Conservation (phyloP, 306 rosid species). For the Rosa chinensis region DNA sequence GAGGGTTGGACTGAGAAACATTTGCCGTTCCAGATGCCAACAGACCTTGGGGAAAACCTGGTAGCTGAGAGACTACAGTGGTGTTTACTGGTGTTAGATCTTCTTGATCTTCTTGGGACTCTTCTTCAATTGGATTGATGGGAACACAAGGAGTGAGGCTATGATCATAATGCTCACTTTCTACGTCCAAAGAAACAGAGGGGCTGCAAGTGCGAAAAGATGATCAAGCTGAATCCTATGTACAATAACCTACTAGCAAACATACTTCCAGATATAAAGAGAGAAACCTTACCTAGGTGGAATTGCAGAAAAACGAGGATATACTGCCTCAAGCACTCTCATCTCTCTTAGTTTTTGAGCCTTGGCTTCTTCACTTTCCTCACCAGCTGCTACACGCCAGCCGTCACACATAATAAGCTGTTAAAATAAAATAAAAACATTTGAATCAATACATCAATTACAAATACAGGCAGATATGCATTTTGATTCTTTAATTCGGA, state of each 20-base stretch:
- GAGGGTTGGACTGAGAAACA: slow-evolving; percentile 17
- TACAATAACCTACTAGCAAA: slow-evolving; percentile 2
- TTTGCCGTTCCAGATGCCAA: slow-evolving; percentile 8
- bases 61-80: slow-evolving; percentile 18
- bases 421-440: neutral
- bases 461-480: neutral
- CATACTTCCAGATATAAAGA: slow-evolving; percentile 1
- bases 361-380: slow-evolving; percentile 57
- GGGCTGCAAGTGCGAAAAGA: slow-evolving; percentile 40
- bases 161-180: slow-evolving; percentile 47
- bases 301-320: slow-evolving; percentile 62
- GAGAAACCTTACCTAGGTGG: slow-evolving; percentile 53
- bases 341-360: slow-evolving; percentile 48
- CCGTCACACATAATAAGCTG: slow-evolving; percentile 41
- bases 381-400: slow-evolving; percentile 73
- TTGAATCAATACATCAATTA: neutral
- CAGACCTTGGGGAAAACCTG: slow-evolving; percentile 16
- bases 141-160: slow-evolving; percentile 53
- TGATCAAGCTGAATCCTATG: slow-evolving; percentile 13
- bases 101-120: slow-evolving; percentile 6
- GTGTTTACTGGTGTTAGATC: slow-evolving; percentile 12
- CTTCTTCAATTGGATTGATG: slow-evolving; percentile 60
- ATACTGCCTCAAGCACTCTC: slow-evolving; percentile 62
- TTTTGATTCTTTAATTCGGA: neutral
- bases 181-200: slow-evolving; percentile 38